Evolutionary conservation across 2,329 filamentous ascomycete species (phyloP).

Genomic region (Neospermospora avenae): DNA sequence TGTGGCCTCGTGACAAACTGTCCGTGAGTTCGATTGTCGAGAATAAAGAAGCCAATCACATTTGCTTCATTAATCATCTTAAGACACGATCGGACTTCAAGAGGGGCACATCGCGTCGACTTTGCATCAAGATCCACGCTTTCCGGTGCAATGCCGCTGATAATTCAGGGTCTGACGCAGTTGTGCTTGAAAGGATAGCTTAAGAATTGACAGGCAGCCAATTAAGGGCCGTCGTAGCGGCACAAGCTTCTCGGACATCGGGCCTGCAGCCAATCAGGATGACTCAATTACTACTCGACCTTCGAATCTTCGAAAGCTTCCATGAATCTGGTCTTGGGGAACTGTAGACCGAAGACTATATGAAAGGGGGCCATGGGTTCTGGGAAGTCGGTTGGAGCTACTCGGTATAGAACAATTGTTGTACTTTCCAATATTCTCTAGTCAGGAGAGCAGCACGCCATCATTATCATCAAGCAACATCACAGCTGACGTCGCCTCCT

Average conservation of each 20-base stretch:
- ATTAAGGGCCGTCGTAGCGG: background rate
- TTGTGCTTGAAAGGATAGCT: background rate
- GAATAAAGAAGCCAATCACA: background rate
- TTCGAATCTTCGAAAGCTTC: background rate
- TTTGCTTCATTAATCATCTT: background rate
- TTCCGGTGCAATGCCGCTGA: background rate
- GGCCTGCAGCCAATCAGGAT: background rate
- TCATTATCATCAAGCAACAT: background rate
- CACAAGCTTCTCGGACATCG: background rate
- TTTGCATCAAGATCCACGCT: background rate
- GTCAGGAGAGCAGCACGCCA: constrained; percentile 1
- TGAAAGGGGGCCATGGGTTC: constrained; percentile 1
- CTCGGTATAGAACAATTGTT: background rate
- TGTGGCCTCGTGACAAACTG: no score
- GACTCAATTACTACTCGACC: background rate
- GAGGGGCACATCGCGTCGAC: background rate
- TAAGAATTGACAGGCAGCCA: background rate
- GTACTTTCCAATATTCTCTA: background rate
- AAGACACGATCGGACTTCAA: background rate
- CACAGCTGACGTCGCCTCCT: background rate
- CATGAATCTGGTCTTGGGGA: background rate
- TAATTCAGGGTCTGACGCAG: background rate
- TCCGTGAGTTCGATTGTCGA: background rate
- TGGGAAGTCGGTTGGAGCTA: background rate
- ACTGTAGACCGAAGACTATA: background rate